A percentile compares a stretch with the other conserved stretches of the same genome.
Conservation (phyloP, 192 early-diverging fungal species). For the Ambispora gerdemannii region DNA sequence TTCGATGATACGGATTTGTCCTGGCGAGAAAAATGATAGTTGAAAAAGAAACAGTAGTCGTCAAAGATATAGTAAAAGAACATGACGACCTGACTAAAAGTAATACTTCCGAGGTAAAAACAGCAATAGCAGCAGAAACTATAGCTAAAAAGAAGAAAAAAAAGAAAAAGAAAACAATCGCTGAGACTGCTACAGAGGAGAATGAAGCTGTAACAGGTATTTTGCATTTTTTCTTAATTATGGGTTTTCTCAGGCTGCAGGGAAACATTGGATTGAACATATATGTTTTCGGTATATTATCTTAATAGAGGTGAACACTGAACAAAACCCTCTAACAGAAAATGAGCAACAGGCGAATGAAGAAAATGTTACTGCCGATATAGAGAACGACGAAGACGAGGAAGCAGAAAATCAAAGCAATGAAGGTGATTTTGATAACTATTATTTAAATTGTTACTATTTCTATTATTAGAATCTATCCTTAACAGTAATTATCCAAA, state of each 20-base stretch:
- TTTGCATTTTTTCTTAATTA: not conserved
- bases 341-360: not conserved
- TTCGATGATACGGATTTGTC: no score
- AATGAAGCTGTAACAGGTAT: not conserved
- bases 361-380: not conserved
- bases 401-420: not conserved
- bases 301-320: not conserved
- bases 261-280: no score
- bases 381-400: constrained; percentile 9
- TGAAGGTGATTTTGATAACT: not conserved
- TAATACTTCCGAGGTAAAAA: no score
- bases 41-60: no score
- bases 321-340: not conserved
- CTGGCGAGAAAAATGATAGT: no score
- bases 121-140: not conserved
- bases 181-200: not conserved
- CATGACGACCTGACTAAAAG: no score
- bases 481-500: not conserved
- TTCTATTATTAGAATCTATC: not conserved
- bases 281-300: no score
- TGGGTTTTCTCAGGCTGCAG: no score
- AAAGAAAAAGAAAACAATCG: not conserved
- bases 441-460: not conserved
- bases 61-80: no score
- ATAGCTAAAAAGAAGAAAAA: not conserved